Evolutionary conservation across 257 asterid species (phyloP).

Genomic region (Nicotiana obtusifolia): DNA sequence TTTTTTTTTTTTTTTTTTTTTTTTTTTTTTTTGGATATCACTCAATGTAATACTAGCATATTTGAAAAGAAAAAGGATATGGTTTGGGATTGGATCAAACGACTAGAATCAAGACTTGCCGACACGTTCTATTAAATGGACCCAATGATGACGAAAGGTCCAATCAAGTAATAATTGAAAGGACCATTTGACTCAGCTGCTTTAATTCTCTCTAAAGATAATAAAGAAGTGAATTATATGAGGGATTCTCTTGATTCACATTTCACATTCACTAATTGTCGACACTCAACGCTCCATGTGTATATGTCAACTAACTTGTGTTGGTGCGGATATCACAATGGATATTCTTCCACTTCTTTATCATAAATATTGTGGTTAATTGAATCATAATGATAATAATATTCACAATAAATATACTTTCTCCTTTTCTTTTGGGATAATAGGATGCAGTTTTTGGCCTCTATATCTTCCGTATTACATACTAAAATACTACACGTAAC

Average conservation of each 20-base stretch:
- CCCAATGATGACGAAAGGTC: not conserved
- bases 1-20: no score
- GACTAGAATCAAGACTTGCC: not conserved
- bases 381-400: no score
- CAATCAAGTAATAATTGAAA: not conserved
- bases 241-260: not conserved
- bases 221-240: not conserved
- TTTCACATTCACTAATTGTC: not conserved
- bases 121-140: not conserved
- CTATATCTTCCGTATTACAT: no score
- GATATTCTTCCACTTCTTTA: not conserved
- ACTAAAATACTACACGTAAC: no score
- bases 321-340: not conserved
- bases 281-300: not conserved
- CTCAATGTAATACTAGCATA: no score
- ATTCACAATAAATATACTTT: no score
- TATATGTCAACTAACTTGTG: not conserved
- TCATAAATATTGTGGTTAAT: not conserved
- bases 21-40: no score
- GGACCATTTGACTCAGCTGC: not conserved
- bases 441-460: not conserved
- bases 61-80: no score
- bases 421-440: not conserved
- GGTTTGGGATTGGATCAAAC: no score
- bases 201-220: no score